A percentile compares a stretch with the other conserved stretches of the same genome.
These are phyloP conservation scores for Syzygium syzygioides DNA, from an alignment of 441 rosid genomes.

Conservation along the genomic window DNA sequence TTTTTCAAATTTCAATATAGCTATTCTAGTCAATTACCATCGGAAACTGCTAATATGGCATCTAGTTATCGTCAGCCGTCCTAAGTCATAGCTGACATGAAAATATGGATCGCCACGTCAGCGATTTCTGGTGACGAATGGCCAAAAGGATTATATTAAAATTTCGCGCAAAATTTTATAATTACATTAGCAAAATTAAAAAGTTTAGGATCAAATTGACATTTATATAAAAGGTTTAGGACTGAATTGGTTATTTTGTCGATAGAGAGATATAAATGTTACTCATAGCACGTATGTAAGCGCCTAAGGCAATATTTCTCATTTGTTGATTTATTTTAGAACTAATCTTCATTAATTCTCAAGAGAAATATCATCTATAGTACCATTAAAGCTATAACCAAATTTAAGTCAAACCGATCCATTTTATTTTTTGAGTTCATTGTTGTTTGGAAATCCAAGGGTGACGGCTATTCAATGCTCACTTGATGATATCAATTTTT, in stretches of 20 bases:
- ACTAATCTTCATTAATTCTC: neutral
- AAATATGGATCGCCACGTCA: too few species aligned
- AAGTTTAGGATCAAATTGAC: fast-evolving
- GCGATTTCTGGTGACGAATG: neutral
- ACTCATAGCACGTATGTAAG: fast-evolving
- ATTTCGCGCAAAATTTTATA: neutral
- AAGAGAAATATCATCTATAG: neutral
- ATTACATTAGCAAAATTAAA: neutral
- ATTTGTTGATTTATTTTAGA: neutral
- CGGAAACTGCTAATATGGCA: fast-evolving
- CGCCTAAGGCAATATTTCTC: neutral
- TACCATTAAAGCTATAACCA: neutral
- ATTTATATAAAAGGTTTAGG: fast-evolving
- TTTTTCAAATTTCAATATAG: neutral
- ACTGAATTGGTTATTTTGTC: neutral
- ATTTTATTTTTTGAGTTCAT: neutral
- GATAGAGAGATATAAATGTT: neutral
- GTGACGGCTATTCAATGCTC: neutral
- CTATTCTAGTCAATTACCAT: neutral
- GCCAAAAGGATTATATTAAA: neutral
- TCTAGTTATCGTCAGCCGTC: fast-evolving
- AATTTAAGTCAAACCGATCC: neutral
- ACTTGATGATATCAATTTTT: too few species aligned
- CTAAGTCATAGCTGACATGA: too few species aligned
- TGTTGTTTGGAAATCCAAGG: neutral